Evolutionary conservation across 2,329 filamentous ascomycete genomes (phyloP).

Genomic region (Rhexocercosporidium sp.): DNA sequence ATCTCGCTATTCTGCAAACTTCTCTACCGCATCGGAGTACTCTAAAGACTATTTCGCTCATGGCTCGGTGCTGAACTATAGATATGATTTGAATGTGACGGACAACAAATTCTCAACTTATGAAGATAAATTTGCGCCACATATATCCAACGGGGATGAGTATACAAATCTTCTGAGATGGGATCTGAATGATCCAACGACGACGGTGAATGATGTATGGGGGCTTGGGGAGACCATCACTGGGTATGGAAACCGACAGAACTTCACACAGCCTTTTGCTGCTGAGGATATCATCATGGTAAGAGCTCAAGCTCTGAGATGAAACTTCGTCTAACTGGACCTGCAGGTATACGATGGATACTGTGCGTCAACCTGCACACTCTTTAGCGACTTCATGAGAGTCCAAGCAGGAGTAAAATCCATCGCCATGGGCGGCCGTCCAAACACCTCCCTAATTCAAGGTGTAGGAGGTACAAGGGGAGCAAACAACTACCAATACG

Average conservation of each 20-base stretch:
- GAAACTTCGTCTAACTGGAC: neutral
- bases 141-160: constrained; percentile 27
- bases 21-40: constrained; percentile 26
- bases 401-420: constrained; percentile 56
- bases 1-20: constrained; percentile 26
- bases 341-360: constrained; percentile 52
- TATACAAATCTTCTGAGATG: constrained; percentile 32
- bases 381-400: constrained; percentile 61
- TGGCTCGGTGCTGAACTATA: constrained; percentile 31
- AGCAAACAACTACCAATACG: constrained; percentile 42
- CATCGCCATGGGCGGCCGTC: constrained; percentile 63
- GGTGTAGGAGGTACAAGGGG: constrained; percentile 69
- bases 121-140: constrained; percentile 32
- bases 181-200: constrained; percentile 34
- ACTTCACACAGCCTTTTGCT: constrained; percentile 45
- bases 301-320: constrained; percentile 34
- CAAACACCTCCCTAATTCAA: constrained; percentile 60
- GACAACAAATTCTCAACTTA: constrained; percentile 31
- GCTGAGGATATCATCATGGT: constrained; percentile 50
- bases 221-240: constrained; percentile 40
- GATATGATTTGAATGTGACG: constrained; percentile 32
- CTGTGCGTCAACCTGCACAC: constrained; percentile 64
- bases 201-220: constrained; percentile 30
- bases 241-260: constrained; percentile 40
- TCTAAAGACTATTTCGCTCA: constrained; percentile 26